Evolutionary conservation across 2,329 filamentous ascomycete genomes (phyloP).

Genomic region (Cladophialophora chaetospira): DNA sequence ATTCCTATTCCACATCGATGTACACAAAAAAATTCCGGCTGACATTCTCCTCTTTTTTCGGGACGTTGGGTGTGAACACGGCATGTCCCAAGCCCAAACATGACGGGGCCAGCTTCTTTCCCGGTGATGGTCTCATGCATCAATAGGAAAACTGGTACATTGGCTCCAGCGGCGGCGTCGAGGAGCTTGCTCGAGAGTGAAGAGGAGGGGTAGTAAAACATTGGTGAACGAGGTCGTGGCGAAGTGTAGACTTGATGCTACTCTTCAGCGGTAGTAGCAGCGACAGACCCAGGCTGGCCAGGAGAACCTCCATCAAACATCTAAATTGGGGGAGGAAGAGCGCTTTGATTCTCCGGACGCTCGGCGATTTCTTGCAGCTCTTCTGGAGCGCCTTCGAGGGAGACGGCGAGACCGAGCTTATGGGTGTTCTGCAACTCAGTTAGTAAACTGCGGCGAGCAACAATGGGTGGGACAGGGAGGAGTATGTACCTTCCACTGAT

Average conservation of each 20-base stretch:
- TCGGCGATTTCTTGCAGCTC: conserved; percentile 71
- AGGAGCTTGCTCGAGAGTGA: conserved; percentile 36
- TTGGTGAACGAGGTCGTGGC: conserved; percentile 12
- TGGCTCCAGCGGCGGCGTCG: background rate
- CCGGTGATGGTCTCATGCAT: too few relatives aligned
- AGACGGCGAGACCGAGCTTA: conserved; percentile 92
- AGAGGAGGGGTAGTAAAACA: conserved; percentile 48
- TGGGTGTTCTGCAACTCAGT: conserved; percentile 71
- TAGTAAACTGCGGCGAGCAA: conserved; percentile 1
- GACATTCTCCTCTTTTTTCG: background rate
- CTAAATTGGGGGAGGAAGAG: conserved; percentile 52
- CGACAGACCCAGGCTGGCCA: background rate
- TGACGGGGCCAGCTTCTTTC: too few relatives aligned
- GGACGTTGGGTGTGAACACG: background rate
- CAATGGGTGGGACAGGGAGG: conserved; percentile 10
- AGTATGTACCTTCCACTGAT: conserved; percentile 83
- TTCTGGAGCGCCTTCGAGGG: conserved; percentile 81
- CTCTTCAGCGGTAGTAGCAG: background rate
- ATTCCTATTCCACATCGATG: conserved; percentile 3
- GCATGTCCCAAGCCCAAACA: too few relatives aligned
- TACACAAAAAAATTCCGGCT: conserved; percentile 2
- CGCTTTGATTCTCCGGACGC: conserved; percentile 39
- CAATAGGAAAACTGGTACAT: too few relatives aligned
- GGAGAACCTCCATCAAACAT: conserved; percentile 2
- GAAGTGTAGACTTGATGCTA: background rate